Conservation (phyloP, 2,329 filamentous ascomycete species). For the Bipolaris sorokiniana region DNA sequence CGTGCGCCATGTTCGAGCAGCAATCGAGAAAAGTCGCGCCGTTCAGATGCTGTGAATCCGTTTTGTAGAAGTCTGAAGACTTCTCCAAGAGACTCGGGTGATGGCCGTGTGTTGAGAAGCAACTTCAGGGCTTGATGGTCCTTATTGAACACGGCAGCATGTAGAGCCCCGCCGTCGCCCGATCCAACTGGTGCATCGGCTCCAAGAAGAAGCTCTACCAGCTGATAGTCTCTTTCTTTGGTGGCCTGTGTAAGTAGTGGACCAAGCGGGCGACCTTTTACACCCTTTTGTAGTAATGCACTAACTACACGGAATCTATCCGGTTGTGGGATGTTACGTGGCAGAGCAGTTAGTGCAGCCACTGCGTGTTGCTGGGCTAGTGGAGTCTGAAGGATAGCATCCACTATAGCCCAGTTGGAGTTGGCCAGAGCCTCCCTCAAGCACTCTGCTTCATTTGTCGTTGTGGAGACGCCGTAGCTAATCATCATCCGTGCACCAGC, state of each 20-base stretch:
- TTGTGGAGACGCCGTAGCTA: slow-evolving; percentile 38
- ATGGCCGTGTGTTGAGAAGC: slow-evolving; percentile 31
- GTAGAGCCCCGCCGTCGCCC: slow-evolving; percentile 26
- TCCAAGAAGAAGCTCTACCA: slow-evolving; percentile 39
- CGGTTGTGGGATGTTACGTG: slow-evolving; percentile 22
- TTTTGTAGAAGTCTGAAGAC: slow-evolving; percentile 33
- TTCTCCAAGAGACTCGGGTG: slow-evolving; percentile 29
- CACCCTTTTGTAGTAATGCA: slow-evolving; percentile 36
- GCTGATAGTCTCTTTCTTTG: slow-evolving; percentile 36
- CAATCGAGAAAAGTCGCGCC: slow-evolving; percentile 29
- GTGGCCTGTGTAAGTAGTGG: slow-evolving; percentile 37
- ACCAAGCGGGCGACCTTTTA: slow-evolving; percentile 34
- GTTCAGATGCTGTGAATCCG: slow-evolving; percentile 28
- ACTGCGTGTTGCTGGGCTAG: slow-evolving; percentile 40
- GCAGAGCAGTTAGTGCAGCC: slow-evolving; percentile 32
- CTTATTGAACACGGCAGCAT: slow-evolving; percentile 31
- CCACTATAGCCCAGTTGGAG: slow-evolving; percentile 38
- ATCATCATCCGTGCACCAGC: slow-evolving; percentile 41
- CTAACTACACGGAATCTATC: slow-evolving; percentile 38
- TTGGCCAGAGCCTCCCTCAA: slow-evolving; percentile 35
- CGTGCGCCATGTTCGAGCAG: slow-evolving; percentile 37
- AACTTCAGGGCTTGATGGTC: slow-evolving; percentile 29
- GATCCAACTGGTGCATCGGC: slow-evolving; percentile 35
- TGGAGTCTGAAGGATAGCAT: slow-evolving; percentile 33
- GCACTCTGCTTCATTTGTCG: slow-evolving; percentile 40